A percentile compares a stretch with the other conserved stretches of the same genome.
phyloP scores from a whole-genome alignment of 2,329 filamentous ascomycete species.

The Tympanopsis confertula region DNA sequence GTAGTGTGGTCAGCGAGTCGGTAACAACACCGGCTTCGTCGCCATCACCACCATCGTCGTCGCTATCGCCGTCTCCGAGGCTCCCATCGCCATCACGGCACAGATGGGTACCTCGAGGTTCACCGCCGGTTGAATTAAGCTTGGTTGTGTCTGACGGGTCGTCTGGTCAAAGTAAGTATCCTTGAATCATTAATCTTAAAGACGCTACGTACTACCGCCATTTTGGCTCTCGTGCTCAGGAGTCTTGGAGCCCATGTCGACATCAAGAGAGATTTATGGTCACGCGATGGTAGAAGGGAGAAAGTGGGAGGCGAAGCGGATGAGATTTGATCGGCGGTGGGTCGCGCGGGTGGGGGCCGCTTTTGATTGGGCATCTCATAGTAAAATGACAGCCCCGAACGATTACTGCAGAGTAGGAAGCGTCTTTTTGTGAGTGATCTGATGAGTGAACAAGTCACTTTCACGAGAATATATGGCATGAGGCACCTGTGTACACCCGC shows the following conservation, averaged over 20 bases:
- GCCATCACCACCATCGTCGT: slow-evolving; percentile 8
- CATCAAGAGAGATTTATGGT: too few species aligned
- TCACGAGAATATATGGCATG: too few species aligned
- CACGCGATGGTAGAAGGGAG: too few species aligned
- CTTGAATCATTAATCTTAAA: not conserved
- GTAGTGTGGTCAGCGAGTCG: slow-evolving; percentile 7
- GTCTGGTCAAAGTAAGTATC: slow-evolving; percentile 9
- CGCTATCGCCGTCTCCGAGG: slow-evolving; percentile 17
- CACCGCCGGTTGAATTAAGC: slow-evolving; percentile 18
- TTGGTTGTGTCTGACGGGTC: slow-evolving; percentile 8
- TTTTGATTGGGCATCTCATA: too few species aligned
- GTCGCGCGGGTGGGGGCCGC: too few species aligned
- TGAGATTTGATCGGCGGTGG: too few species aligned
- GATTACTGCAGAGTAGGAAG: too few species aligned
- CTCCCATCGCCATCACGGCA: slow-evolving; percentile 28
- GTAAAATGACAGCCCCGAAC: too few species aligned
- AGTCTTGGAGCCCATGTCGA: slow-evolving; percentile 27
- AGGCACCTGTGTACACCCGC: too few species aligned
- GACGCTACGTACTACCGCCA: slow-evolving; percentile 14
- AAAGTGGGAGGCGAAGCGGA: too few species aligned
- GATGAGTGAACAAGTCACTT: too few species aligned
- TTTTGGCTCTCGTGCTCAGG: slow-evolving; percentile 19
- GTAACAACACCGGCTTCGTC: slow-evolving; percentile 7
- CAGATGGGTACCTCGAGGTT: slow-evolving; percentile 25
- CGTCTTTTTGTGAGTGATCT: too few species aligned